phyloP scores from a whole-genome alignment of 371 early-diverging fungal species.

The Rhizomucor pusillus region DNA sequence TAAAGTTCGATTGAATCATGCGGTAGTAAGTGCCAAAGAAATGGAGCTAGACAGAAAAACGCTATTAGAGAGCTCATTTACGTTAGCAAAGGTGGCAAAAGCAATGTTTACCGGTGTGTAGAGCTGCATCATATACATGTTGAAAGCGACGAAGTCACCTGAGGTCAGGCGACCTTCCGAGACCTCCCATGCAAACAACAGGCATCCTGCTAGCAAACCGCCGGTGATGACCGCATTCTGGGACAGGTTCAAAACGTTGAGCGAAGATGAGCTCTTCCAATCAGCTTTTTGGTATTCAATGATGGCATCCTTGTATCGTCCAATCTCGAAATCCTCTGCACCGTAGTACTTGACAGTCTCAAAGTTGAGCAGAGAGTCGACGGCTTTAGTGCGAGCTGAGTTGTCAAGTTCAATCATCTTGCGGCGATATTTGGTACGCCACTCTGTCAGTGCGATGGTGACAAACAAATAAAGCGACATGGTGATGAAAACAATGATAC shows the following conservation, averaged over 20 bases:
- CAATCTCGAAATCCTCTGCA: slow-evolving; percentile 77
- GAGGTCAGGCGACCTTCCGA: slow-evolving; percentile 67
- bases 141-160: slow-evolving; percentile 87
- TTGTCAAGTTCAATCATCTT: slow-evolving; percentile 75
- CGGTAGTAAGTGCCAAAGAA: slow-evolving; percentile 51
- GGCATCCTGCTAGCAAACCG: slow-evolving; percentile 74
- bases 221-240: slow-evolving; percentile 84
- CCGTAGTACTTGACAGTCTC: slow-evolving; percentile 94
- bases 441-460: slow-evolving; percentile 87
- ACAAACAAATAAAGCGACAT: slow-evolving; percentile 82
- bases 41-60: slow-evolving; percentile 18
- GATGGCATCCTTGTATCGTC: slow-evolving; percentile 74
- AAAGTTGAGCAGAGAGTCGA: slow-evolving; percentile 93
- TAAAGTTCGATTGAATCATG: slow-evolving; percentile 79
- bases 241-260: slow-evolving; percentile 77
- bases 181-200: slow-evolving; percentile 80
- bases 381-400: slow-evolving; percentile 71
- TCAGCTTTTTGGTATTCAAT: slow-evolving; percentile 81
- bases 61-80: too few relatives aligned
- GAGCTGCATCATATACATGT: slow-evolving; percentile 81
- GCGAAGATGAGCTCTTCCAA: slow-evolving; percentile 63
- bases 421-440: slow-evolving; percentile 87
- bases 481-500: slow-evolving; percentile 80
- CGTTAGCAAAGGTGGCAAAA: slow-evolving; percentile 3
- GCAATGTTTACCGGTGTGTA: slow-evolving; percentile 60